Percentiles rank a stretch among this genome's conserved stretches.
Evolutionary conservation across 805 yeast species (phyloP).

Genomic region (Ogataea philodendri): DNA sequence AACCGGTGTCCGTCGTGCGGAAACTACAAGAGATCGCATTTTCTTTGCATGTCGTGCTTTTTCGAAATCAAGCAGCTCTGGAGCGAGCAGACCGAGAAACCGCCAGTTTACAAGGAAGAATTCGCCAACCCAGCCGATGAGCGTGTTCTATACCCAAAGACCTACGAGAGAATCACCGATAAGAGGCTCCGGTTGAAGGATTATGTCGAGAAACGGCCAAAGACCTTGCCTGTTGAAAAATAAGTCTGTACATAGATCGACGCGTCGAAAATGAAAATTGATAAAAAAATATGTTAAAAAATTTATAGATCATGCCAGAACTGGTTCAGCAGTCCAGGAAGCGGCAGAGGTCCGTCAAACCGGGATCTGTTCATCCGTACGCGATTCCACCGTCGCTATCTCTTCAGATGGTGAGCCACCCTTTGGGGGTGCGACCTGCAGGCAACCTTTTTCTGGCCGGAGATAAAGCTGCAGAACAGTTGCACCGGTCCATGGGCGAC

Average conservation of each 20-base stretch:
- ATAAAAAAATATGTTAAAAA: constrained; percentile 1
- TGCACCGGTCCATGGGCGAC: constrained; percentile 48
- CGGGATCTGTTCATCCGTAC: constrained; percentile 12
- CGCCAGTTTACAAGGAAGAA: constrained; percentile 38
- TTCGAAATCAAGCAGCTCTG: constrained; percentile 74
- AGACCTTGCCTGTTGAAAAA: constrained; percentile 50
- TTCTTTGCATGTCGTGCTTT: constrained; percentile 91
- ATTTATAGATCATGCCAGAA: constrained; percentile 2
- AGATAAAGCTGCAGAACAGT: constrained; percentile 17
- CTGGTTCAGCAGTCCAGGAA: background rate
- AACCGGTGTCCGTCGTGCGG: constrained; percentile 97
- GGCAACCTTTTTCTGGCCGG: constrained; percentile 49
- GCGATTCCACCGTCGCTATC: constrained; percentile 23
- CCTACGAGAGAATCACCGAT: constrained; percentile 45
- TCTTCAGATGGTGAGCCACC: constrained; percentile 48
- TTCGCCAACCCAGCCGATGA: constrained; percentile 58
- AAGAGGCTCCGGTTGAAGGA: constrained; percentile 51
- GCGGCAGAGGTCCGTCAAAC: constrained; percentile 4
- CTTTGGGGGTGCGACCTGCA: constrained; percentile 70
- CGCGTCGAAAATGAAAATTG: constrained; percentile 15
- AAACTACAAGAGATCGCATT: constrained; percentile 82
- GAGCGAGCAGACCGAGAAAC: constrained; percentile 39
- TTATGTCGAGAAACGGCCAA: constrained; percentile 53
- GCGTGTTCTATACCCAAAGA: constrained; percentile 72
- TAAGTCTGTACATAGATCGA: constrained; percentile 15